Evolutionary conservation across 495 filamentous ascomycete species (phyloP).

Genomic region (Extremus antarcticus): DNA sequence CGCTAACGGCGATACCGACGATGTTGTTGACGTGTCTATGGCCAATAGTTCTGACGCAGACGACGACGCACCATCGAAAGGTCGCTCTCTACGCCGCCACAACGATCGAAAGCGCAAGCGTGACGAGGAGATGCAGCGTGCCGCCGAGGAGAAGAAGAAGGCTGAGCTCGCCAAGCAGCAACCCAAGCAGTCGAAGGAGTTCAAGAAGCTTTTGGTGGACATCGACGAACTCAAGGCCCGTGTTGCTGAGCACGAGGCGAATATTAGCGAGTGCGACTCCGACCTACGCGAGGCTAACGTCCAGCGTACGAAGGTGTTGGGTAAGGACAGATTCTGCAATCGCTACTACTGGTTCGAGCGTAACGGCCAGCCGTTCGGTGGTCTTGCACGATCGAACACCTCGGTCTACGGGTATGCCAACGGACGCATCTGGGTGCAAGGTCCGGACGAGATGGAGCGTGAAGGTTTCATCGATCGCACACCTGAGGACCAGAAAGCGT

Average conservation of each 20-base stretch:
- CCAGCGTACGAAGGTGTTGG: slow-evolving; percentile 75
- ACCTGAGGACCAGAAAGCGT: slow-evolving; percentile 51
- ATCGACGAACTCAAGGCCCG: slow-evolving; percentile 74
- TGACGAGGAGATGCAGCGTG: slow-evolving; percentile 45
- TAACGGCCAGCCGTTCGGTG: slow-evolving; percentile 93
- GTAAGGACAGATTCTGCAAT: slow-evolving; percentile 93
- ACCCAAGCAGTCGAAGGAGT: slow-evolving; percentile 67
- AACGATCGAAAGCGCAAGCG: slow-evolving; percentile 58
- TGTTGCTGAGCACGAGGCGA: slow-evolving; percentile 68
- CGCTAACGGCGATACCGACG: slow-evolving; percentile 45
- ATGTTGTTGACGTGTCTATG: slow-evolving; percentile 16
- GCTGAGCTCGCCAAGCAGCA: slow-evolving; percentile 66
- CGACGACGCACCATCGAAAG: slow-evolving; percentile 47
- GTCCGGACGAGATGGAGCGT: slow-evolving; percentile 80
- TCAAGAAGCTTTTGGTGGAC: slow-evolving; percentile 73
- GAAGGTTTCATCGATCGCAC: slow-evolving; percentile 71
- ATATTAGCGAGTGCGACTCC: slow-evolving; percentile 75
- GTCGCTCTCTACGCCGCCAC: slow-evolving; percentile 67
- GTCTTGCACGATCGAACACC: slow-evolving; percentile 79
- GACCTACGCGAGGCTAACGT: slow-evolving; percentile 90
- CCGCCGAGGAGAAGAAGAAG: slow-evolving; percentile 61
- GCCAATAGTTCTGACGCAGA: slow-evolving; percentile 40
- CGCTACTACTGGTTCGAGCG: slow-evolving; percentile 98
- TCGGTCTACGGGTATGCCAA: slow-evolving; percentile 82
- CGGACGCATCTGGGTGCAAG: slow-evolving; percentile 90